These are phyloP conservation scores for Epithele typhae DNA, from an alignment of 768 basidiomycete genomes.

Conservation along the genomic window DNA sequence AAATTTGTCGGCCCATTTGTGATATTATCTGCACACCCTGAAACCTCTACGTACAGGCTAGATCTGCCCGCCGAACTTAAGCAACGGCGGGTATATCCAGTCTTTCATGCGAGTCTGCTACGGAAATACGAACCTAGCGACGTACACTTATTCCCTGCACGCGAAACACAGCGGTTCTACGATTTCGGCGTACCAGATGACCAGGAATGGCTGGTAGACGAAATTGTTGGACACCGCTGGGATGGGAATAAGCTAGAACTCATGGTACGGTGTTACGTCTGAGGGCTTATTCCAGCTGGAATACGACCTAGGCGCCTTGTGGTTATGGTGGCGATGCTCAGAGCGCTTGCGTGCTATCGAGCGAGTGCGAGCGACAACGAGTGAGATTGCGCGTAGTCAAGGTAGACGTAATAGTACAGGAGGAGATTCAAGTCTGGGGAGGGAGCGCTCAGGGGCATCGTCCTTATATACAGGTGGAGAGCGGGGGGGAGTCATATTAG, in stretches of 20 bases:
- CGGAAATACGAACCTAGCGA: conserved; percentile 27
- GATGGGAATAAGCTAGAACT: not conserved
- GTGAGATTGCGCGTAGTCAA: no score
- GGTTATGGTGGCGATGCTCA: no score
- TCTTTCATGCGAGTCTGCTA: conserved; percentile 33
- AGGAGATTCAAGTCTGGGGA: no score
- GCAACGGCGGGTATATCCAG: conserved; percentile 22
- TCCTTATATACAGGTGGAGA: no score
- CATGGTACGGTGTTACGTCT: conserved; percentile 12
- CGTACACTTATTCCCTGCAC: conserved; percentile 31
- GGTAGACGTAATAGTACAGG: no score
- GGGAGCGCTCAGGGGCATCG: no score
- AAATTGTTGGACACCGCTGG: conserved; percentile 24
- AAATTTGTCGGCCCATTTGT: conserved; percentile 37
- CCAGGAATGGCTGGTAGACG: conserved; percentile 35
- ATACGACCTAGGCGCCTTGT: no score
- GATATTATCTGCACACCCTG: conserved; percentile 17
- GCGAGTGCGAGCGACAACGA: no score
- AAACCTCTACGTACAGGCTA: conserved; percentile 27
- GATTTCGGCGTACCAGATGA: conserved; percentile 32
- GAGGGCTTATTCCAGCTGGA: no score
- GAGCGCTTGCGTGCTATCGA: no score
- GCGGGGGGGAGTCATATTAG: no score
- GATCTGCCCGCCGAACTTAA: conserved; percentile 26
- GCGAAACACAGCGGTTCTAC: conserved; percentile 23